These are phyloP conservation scores for Colletotrichum tabaci DNA, from an alignment of 2,329 filamentous ascomycete species.

Conservation along the genomic window DNA sequence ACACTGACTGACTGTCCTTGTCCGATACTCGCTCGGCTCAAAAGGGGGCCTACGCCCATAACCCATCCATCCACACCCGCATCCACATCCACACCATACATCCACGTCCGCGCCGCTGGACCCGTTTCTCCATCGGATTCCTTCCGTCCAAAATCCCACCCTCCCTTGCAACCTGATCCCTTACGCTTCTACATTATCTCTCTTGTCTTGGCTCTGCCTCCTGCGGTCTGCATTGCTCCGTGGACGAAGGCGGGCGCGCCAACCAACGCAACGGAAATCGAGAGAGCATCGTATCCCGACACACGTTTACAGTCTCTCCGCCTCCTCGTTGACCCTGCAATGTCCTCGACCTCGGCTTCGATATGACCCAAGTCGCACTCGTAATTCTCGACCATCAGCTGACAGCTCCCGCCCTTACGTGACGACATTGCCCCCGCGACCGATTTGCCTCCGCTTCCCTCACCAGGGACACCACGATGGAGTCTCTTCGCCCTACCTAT, in stretches of 20 bases:
- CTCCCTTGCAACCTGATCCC: constrained; percentile 1
- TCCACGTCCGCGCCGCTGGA: constrained; percentile 20
- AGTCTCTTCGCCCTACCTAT: constrained; percentile 45
- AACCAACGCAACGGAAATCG: constrained; percentile 35
- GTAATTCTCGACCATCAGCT: constrained; percentile 17
- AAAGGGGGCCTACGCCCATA: constrained; percentile 20
- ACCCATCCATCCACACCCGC: neutral
- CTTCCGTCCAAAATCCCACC: constrained; percentile 16
- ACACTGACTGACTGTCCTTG: constrained; percentile 15
- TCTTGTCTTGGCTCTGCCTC: neutral
- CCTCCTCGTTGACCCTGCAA: constrained; percentile 21
- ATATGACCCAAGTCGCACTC: constrained; percentile 34
- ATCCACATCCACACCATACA: neutral
- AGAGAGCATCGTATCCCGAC: neutral
- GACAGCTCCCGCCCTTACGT: constrained; percentile 17
- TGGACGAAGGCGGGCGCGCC: constrained; percentile 16
- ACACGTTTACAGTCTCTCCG: constrained; percentile 2
- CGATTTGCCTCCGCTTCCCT: neutral
- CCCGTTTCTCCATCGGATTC: constrained; percentile 34
- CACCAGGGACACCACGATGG: constrained; percentile 32
- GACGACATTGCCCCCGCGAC: constrained; percentile 18
- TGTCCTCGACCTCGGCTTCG: constrained; percentile 26
- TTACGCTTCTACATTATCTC: neutral
- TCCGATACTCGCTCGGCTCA: constrained; percentile 15
- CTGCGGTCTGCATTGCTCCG: constrained; percentile 1